These are phyloP conservation scores for Agaricus subrufescens DNA, from an alignment of 768 basidiomycete genomes.

Conservation along the genomic window DNA sequence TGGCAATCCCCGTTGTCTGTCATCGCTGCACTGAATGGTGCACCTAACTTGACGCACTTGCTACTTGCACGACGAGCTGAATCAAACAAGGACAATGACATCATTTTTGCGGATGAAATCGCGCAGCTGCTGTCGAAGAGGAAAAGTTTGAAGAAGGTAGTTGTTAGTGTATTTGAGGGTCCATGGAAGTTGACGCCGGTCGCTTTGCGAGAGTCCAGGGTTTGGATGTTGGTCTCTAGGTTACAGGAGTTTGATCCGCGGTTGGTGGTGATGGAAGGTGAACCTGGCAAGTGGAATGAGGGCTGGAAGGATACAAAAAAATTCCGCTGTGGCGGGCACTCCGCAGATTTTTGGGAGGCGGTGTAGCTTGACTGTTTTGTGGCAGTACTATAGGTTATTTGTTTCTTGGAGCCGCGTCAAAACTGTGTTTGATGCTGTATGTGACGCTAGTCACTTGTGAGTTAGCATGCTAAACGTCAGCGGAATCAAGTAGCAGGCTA, in stretches of 20 bases:
- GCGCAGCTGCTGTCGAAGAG: slow-evolving; percentile 21
- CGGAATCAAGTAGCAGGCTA: too few species aligned
- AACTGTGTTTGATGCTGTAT: too few species aligned
- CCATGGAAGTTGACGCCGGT: slow-evolving; percentile 9
- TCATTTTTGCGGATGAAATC: slow-evolving; percentile 28
- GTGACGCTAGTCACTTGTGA: too few species aligned
- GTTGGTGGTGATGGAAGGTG: slow-evolving; percentile 18
- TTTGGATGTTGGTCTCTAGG: slow-evolving; percentile 21
- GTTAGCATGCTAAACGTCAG: too few species aligned
- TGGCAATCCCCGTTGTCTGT: slow-evolving; percentile 32
- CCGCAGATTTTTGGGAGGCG: slow-evolving; percentile 16
- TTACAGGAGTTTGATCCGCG: slow-evolving; percentile 18
- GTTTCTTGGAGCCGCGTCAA: too few species aligned
- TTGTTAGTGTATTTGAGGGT: slow-evolving; percentile 28
- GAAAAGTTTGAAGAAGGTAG: slow-evolving; percentile 27
- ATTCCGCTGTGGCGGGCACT: slow-evolving; percentile 13
- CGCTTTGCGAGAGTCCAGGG: slow-evolving; percentile 18
- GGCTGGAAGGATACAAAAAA: slow-evolving; percentile 17
- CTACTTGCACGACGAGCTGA: slow-evolving; percentile 35
- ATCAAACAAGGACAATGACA: slow-evolving; percentile 38
- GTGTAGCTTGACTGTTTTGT: not conserved
- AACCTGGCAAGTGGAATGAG: slow-evolving; percentile 19
- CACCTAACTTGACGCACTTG: slow-evolving; percentile 33
- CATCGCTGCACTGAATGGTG: slow-evolving; percentile 26
- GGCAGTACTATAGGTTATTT: too few species aligned